Conservation (phyloP, 2,329 filamentous ascomycete genomes). For the Acrocalymma vagum region DNA sequence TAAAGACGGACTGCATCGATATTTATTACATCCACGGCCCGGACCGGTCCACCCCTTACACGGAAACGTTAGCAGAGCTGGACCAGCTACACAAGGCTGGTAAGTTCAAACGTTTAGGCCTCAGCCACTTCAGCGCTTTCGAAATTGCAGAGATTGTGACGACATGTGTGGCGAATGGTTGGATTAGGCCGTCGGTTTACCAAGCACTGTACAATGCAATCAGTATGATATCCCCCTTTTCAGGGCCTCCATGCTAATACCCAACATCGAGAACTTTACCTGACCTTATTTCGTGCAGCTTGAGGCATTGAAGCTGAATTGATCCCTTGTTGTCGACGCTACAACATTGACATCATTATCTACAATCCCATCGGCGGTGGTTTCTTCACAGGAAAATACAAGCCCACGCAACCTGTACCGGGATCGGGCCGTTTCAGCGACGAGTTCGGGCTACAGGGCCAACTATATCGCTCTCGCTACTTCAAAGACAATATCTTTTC, state of each 20-base stretch:
- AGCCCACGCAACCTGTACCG: too few species aligned
- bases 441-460: too few species aligned
- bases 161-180: conserved; percentile 7
- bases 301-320: conserved; percentile 46
- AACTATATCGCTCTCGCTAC: too few species aligned
- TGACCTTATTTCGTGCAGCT: too few species aligned
- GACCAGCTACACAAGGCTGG: conserved; percentile 14
- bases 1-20: too few species aligned
- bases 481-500: too few species aligned
- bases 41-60: conserved; percentile 2
- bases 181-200: conserved; percentile 47
- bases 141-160: conserved; percentile 11
- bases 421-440: too few species aligned
- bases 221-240: too few species aligned
- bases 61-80: conserved; percentile 10
- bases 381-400: conserved; percentile 22
- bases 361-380: conserved; percentile 32
- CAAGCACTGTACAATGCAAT: conserved; percentile 50
- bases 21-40: conserved; percentile 14
- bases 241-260: too few species aligned
- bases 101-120: conserved; percentile 15
- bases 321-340: conserved; percentile 50
- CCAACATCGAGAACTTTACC: too few species aligned
- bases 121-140: conserved; percentile 8
- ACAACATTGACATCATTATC: conserved; percentile 49